Base-by-base conservation (phyloP, 2,329 filamentous ascomycete species). In the Cytospora mali region DNA sequence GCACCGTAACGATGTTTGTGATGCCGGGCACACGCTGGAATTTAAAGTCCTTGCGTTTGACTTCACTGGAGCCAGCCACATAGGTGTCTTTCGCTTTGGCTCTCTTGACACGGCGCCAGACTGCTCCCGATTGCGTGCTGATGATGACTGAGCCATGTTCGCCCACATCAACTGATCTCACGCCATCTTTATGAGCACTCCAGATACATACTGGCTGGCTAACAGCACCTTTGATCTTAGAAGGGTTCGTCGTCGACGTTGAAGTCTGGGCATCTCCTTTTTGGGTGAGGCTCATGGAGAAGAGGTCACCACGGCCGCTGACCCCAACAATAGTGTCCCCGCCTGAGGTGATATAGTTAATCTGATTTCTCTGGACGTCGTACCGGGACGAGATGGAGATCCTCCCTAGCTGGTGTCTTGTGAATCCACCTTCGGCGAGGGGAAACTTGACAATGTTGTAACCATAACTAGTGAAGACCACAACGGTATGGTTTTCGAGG, bases 101-200 rank as follows among this genome's bases (percentile, higher is more conserved):
- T 65, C 95, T 86, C 71, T 92, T 92, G 57, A 95, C 88, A 63
- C 94, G 89, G 68, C 88, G 88, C 94, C 94, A 99, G 0, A 97
- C 94, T 54, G 92, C 94, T 2, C 95, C 95, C 49, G 93, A 94
- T 64, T 93, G 85, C 0, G 95, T 99, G 67, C 92, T 94, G 66
- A 99, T 87, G 61, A 99, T 96, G 67, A 99, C 92, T 0, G 93
- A 96, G 2, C 93, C 95, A 74, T 98, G 90, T 72, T 97, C 93
- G 42, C 93, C 92, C 3, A 98, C 89, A 65, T 88, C 90, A 2
- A 96, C 92, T 64, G 97, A 97, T 58, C 86, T 85, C 31, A 92
- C 93, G 4, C 93, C 93, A 63, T 91, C 89, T 72, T 96, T 97
- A 68, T 89, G 89, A 2, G 93, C 88, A 31, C 89, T 91, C 95